phyloP scores from a whole-genome alignment of 176 grass and related monocot genomes.

The Musa schizocarpa region DNA sequence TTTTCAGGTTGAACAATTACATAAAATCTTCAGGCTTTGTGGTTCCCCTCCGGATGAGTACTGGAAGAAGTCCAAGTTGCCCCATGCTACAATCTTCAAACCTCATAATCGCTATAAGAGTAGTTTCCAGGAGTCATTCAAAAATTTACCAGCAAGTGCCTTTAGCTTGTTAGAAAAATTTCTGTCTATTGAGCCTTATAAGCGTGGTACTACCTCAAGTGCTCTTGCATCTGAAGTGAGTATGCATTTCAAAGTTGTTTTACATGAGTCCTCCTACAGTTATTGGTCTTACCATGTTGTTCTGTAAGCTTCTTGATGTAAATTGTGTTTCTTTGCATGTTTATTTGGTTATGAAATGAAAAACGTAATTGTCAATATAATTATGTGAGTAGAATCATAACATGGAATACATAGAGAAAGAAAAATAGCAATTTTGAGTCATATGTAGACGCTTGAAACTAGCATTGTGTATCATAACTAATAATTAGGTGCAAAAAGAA shows the following conservation, averaged over 20 bases:
- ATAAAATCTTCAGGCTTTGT: constrained; percentile 98
- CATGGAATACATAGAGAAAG: not conserved
- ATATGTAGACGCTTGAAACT: not conserved
- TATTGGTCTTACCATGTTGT: too few relatives aligned
- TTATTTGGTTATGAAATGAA: too few relatives aligned
- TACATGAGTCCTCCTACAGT: too few relatives aligned
- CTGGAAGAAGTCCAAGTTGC: constrained; percentile 88
- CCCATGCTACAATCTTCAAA: constrained; percentile 81
- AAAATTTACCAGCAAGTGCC: constrained; percentile 49
- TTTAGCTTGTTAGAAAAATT: constrained; percentile 65
- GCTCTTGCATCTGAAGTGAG: constrained; percentile 72
- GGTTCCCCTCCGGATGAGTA: constrained; percentile 86
- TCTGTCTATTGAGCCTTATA: constrained; percentile 78
- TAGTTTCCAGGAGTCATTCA: constrained; percentile 47
- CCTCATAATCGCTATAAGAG: constrained; percentile 62
- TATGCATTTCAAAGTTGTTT: constrained; percentile 17
- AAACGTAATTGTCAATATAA: too few relatives aligned
- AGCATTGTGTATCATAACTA: not conserved
- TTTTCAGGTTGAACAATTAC: constrained; percentile 91
- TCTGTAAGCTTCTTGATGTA: too few relatives aligned
- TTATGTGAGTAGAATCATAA: too few relatives aligned
- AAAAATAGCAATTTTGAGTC: not conserved
- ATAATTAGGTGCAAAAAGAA: not conserved
- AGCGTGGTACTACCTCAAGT: constrained; percentile 53
- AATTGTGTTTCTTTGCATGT: too few relatives aligned